Conservation (phyloP, 116 monocot species). For the Papilionanthe hybrid region DNA sequence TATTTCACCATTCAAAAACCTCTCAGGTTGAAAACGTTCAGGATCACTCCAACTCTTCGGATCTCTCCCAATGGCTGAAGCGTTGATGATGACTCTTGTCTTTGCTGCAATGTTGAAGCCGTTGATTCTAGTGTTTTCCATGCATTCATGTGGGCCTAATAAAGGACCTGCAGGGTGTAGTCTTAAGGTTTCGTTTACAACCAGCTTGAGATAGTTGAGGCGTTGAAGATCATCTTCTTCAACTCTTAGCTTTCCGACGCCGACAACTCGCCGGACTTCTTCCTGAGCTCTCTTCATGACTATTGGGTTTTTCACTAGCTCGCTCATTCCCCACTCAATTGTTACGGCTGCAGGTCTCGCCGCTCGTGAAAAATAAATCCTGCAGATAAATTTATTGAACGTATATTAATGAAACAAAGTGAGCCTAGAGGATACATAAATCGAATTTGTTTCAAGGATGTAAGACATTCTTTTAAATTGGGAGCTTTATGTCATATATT, state of each 20-base stretch:
- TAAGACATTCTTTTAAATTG: too few relatives aligned
- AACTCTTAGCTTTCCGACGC: not conserved
- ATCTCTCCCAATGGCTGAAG: not conserved
- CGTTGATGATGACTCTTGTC: not conserved
- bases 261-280: not conserved
- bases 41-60: not conserved
- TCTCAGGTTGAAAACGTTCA: not conserved
- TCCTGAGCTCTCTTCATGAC: not conserved
- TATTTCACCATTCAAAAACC: not conserved
- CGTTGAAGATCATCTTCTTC: not conserved
- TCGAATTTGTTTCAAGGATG: too few relatives aligned
- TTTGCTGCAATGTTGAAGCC: not conserved
- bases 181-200: not conserved
- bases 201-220: not conserved
- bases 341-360: not conserved
- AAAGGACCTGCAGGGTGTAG: not conserved
- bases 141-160: not conserved
- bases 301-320: not conserved
- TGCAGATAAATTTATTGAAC: not conserved
- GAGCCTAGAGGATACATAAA: too few relatives aligned
- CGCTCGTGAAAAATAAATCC: slow-evolving; percentile 8
- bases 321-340: not conserved
- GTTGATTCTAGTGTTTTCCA: not conserved
- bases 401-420: too few relatives aligned
- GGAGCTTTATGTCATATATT: too few relatives aligned